Evolutionary conservation across 441 rosid genomes (phyloP).

Genomic region (Gossypium gossypioides): DNA sequence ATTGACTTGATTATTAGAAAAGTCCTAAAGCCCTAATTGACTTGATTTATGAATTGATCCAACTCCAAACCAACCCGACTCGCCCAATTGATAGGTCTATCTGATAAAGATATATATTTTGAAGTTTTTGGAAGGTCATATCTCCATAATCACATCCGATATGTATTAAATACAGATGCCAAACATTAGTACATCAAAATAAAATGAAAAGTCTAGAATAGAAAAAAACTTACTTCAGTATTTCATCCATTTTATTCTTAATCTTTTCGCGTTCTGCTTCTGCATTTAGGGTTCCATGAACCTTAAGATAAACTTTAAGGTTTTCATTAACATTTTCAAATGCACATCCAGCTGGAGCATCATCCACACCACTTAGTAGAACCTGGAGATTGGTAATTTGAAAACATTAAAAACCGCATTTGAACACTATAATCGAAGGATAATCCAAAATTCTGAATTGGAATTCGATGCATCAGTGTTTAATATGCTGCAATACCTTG

Average conservation of each 20-base stretch:
- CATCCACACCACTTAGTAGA: conserved; percentile 48
- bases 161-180: background rate
- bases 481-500: background rate
- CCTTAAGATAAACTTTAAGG: conserved; percentile 69
- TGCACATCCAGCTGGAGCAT: conserved; percentile 63
- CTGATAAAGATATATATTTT: no score
- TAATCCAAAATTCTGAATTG: background rate
- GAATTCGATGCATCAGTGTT: background rate
- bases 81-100: no score
- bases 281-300: conserved; percentile 48
- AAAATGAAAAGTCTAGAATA: background rate
- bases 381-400: conserved; percentile 35
- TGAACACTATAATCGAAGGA: background rate
- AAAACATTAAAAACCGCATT: background rate
- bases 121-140: background rate
- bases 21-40: no score
- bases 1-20: no score
- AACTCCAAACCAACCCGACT: no score
- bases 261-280: conserved; percentile 65
- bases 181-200: background rate
- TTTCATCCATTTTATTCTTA: conserved; percentile 54
- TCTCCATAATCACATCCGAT: background rate
- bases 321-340: conserved; percentile 76
- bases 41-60: no score
- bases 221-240: conserved; percentile 41